A percentile compares a stretch with the other conserved stretches of the same genome.
phyloP scores from a whole-genome alignment of 2,329 filamentous ascomycete genomes.

The Canariomyces notabilis region DNA sequence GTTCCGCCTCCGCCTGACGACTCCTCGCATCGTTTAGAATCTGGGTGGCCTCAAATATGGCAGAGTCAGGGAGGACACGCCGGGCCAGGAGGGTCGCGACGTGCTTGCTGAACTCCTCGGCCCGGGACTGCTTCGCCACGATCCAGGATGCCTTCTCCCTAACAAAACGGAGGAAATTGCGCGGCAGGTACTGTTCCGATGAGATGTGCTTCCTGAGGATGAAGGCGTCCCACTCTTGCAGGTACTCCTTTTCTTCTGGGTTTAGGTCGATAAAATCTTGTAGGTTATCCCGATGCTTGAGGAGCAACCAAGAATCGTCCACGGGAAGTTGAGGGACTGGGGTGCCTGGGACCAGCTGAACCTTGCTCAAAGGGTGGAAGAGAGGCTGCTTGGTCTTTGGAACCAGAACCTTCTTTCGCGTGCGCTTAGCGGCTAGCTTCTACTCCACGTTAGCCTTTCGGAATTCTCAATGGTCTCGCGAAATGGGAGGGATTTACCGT shows the following conservation, averaged over 20 bases:
- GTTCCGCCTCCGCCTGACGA: slow-evolving; percentile 2
- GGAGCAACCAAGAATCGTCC: slow-evolving; percentile 51
- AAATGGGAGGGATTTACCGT: slow-evolving; percentile 10
- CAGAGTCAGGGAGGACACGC: slow-evolving; percentile 41
- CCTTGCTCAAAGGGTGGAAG: slow-evolving; percentile 55
- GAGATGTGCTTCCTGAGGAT: slow-evolving; percentile 48
- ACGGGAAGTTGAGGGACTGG: slow-evolving; percentile 40
- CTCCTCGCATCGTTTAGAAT: slow-evolving; percentile 39
- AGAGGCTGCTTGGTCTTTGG: slow-evolving; percentile 48
- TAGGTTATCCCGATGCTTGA: slow-evolving; percentile 55
- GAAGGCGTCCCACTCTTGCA: slow-evolving; percentile 54
- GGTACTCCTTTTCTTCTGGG: slow-evolving; percentile 51
- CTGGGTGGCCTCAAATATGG: slow-evolving; percentile 38
- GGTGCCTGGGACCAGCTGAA: slow-evolving; percentile 44
- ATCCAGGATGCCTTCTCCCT: slow-evolving; percentile 49
- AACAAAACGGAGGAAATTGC: slow-evolving; percentile 49
- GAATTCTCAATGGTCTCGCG: not conserved
- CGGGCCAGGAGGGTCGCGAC: slow-evolving; percentile 46
- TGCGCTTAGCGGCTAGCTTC: slow-evolving; percentile 20
- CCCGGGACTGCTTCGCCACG: slow-evolving; percentile 41
- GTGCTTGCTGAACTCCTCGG: slow-evolving; percentile 53
- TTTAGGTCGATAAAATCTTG: slow-evolving; percentile 54
- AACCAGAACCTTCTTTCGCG: slow-evolving; percentile 37
- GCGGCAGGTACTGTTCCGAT: slow-evolving; percentile 47
- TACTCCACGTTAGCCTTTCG: not conserved